A percentile compares a stretch with the other conserved stretches of the same genome.
phyloP scores from a whole-genome alignment of 441 rosid genomes.

The Adansonia grandidieri region DNA sequence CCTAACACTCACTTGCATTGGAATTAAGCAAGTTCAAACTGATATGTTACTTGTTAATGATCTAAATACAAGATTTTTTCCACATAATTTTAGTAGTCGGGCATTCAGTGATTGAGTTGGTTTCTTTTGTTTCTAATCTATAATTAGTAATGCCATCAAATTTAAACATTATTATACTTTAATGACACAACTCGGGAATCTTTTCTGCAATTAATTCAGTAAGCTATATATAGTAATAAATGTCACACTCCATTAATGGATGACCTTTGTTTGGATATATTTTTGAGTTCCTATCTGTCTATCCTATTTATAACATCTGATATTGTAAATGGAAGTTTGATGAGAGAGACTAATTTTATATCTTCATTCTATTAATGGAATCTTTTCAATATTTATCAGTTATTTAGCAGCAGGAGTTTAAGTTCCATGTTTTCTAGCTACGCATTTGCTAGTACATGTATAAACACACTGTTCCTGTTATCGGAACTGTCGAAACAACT shows the following conservation, averaged over 20 bases:
- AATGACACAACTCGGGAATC: neutral
- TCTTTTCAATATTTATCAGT: neutral
- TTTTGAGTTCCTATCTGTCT: slow-evolving; percentile 13
- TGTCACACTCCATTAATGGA: neutral
- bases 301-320: neutral
- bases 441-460: neutral
- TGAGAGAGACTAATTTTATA: slow-evolving; percentile 3
- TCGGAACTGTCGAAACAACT: neutral
- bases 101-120: neutral
- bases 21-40: slow-evolving; percentile 8
- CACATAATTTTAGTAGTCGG: neutral
- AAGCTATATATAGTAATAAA: slow-evolving; percentile 21
- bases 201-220: slow-evolving; percentile 18
- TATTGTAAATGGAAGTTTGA: neutral
- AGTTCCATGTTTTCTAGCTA: slow-evolving; percentile 2
- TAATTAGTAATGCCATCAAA: slow-evolving; percentile 6
- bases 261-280: neutral
- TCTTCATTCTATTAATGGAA: slow-evolving; percentile 10
- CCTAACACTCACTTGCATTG: neutral
- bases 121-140: slow-evolving; percentile 9
- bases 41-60: slow-evolving; percentile 13
- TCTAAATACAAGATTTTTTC: neutral
- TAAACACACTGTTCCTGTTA: neutral
- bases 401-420: neutral
- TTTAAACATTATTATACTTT: slow-evolving; percentile 13